Percentiles rank a stretch among this genome's conserved stretches.
These are phyloP conservation scores for Sarocladium brachiariae DNA, from an alignment of 2,329 filamentous ascomycete genomes.

Conservation along the genomic window DNA sequence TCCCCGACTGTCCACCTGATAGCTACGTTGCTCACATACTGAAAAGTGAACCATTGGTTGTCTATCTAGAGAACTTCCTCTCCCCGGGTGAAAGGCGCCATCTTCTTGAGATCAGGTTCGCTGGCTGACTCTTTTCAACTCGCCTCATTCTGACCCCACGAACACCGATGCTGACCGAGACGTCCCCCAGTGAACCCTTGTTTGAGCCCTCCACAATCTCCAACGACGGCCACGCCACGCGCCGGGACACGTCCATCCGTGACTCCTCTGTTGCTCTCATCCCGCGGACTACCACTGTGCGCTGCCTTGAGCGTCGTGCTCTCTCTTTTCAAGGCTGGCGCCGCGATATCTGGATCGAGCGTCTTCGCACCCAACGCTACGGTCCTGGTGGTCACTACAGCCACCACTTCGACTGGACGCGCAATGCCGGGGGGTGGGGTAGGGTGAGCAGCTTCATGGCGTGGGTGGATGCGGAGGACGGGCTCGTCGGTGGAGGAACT, in stretches of 20 bases:
- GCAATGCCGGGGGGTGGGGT: conserved; percentile 34
- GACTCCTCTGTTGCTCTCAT: conserved; percentile 47
- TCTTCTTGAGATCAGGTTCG: conserved; percentile 44
- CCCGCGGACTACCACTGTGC: conserved; percentile 36
- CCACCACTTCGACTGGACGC: conserved; percentile 49
- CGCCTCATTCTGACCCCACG: neutral
- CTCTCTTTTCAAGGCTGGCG: conserved; percentile 45
- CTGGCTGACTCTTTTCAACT: neutral
- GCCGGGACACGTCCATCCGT: conserved; percentile 37
- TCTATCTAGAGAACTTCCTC: conserved; percentile 48
- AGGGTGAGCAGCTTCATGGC: conserved; percentile 48
- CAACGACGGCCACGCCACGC: conserved; percentile 34
- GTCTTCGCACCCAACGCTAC: conserved; percentile 46
- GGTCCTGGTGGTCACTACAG: conserved; percentile 39
- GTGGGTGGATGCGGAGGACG: conserved; percentile 36
- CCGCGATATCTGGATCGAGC: conserved; percentile 45
- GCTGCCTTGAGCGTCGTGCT: conserved; percentile 41
- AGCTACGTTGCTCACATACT: conserved; percentile 40
- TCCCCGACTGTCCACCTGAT: conserved; percentile 30
- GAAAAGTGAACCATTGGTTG: conserved; percentile 42
- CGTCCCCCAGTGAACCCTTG: conserved; percentile 31
- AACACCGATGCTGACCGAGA: neutral
- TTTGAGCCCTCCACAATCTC: conserved; percentile 46
- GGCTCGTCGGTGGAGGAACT: conserved; percentile 39
- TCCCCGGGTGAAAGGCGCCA: conserved; percentile 36